Conservation (phyloP, 495 filamentous ascomycete genomes). For the Talaromyces liani region DNA sequence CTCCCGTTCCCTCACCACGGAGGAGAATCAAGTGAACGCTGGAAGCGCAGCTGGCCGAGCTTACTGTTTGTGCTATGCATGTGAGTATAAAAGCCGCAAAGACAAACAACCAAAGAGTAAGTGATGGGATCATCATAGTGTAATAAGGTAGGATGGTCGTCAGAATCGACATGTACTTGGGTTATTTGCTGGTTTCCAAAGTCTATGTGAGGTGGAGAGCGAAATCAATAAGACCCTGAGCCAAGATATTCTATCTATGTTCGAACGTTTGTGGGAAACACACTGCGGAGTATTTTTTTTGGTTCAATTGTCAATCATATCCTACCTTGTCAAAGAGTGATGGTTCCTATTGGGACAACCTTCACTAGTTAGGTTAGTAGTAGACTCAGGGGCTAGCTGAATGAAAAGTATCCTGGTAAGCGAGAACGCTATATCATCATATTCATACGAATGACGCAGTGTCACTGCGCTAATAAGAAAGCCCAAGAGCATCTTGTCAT, state of each 20-base stretch:
- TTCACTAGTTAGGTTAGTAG: neutral
- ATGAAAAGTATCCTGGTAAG: neutral
- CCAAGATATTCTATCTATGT: too few relatives aligned
- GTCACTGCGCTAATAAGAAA: neutral
- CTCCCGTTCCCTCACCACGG: constrained; percentile 19
- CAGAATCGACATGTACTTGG: too few relatives aligned
- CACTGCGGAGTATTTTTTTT: too few relatives aligned
- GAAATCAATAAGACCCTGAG: too few relatives aligned
- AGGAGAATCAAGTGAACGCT: constrained; percentile 21
- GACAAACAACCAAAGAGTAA: neutral
- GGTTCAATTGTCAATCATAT: too few relatives aligned
- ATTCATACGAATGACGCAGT: neutral
- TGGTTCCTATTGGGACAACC: neutral
- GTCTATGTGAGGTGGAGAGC: too few relatives aligned
- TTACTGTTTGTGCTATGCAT: constrained; percentile 11
- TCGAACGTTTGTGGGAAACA: too few relatives aligned
- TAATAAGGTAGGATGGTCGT: too few relatives aligned
- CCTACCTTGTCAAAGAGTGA: too few relatives aligned
- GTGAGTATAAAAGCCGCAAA: neutral
- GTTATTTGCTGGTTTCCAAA: too few relatives aligned
- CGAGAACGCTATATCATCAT: neutral
- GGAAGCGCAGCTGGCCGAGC: constrained; percentile 16
- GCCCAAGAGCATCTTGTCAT: too few relatives aligned
- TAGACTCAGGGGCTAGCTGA: neutral
- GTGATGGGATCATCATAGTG: neutral